phyloP scores from a whole-genome alignment of 1,284 basidiomycete genomes.

The Pseudozyma thailandica region DNA sequence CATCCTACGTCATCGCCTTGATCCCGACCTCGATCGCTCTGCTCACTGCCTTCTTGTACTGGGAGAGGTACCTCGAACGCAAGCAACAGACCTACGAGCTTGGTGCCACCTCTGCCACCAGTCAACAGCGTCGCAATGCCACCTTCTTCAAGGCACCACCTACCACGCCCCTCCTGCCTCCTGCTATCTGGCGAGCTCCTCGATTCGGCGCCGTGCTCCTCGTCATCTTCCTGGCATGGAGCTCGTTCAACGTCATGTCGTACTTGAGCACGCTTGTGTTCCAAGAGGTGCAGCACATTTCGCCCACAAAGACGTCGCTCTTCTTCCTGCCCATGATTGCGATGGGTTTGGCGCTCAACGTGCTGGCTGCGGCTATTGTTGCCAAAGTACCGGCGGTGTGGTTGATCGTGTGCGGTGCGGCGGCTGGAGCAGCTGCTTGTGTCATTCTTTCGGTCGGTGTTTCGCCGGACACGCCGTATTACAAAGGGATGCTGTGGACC shows the following conservation, averaged over 20 bases:
- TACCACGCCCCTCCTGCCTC: slow-evolving; percentile 54
- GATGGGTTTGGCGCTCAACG: slow-evolving; percentile 63
- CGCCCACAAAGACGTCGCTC: slow-evolving; percentile 77
- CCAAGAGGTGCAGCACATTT: slow-evolving; percentile 68
- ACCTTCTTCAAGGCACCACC: slow-evolving; percentile 70
- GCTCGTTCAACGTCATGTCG: slow-evolving; percentile 72
- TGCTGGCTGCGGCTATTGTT: slow-evolving; percentile 55
- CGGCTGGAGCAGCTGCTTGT: slow-evolving; percentile 75
- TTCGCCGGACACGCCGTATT: slow-evolving; percentile 75
- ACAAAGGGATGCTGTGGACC: slow-evolving; percentile 83
- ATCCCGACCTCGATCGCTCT: slow-evolving; percentile 76
- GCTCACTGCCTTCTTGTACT: slow-evolving; percentile 75
- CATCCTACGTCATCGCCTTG: slow-evolving; percentile 72
- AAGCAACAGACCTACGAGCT: slow-evolving; percentile 38
- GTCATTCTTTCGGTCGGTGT: slow-evolving; percentile 78
- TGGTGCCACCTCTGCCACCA: slow-evolving; percentile 15
- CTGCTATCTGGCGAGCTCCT: slow-evolving; percentile 55
- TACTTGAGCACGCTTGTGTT: slow-evolving; percentile 49
- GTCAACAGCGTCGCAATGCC: slow-evolving; percentile 64
- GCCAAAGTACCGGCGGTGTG: slow-evolving; percentile 56
- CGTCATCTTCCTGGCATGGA: slow-evolving; percentile 79
- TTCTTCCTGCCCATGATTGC: slow-evolving; percentile 79
- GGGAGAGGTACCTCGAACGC: slow-evolving; percentile 75
- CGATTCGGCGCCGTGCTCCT: slow-evolving; percentile 73
- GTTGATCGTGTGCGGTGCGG: slow-evolving; percentile 58